Percentiles rank a stretch among this genome's conserved stretches.
These are phyloP conservation scores for Podaxis sp. DNA, from an alignment of 768 basidiomycete species.

Conservation along the genomic window DNA sequence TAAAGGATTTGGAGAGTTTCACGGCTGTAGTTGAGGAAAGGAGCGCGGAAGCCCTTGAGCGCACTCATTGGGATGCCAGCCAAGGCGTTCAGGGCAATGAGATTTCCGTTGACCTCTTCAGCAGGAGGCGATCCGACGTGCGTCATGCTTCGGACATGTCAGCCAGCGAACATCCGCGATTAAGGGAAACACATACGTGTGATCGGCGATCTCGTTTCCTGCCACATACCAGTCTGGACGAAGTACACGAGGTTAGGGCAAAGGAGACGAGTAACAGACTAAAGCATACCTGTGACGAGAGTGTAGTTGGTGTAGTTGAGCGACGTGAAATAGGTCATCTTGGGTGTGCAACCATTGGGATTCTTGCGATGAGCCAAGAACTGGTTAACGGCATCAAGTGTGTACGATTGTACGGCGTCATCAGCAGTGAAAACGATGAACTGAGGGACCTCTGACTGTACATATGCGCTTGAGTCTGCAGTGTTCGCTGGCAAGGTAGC, in stretches of 20 bases:
- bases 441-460: constrained; percentile 46
- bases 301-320: constrained; percentile 76
- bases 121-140: constrained; percentile 64
- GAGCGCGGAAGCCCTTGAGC: constrained; percentile 76
- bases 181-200: constrained; percentile 49
- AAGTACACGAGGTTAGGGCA: constrained; percentile 2
- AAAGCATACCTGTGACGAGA: constrained; percentile 53
- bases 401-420: constrained; percentile 78
- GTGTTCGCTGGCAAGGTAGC: not conserved
- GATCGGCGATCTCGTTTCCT: constrained; percentile 82
- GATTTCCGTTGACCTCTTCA: constrained; percentile 75
- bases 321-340: constrained; percentile 77
- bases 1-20: constrained; percentile 62
- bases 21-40: constrained; percentile 64
- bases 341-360: constrained; percentile 73
- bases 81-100: constrained; percentile 76
- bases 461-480: not conserved
- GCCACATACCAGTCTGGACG: constrained; percentile 71
- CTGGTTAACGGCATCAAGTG: constrained; percentile 69
- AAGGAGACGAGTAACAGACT: not conserved
- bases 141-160: constrained; percentile 56
- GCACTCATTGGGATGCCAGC: constrained; percentile 69
- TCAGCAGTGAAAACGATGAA: constrained; percentile 78
- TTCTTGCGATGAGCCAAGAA: constrained; percentile 74
- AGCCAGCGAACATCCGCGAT: constrained; percentile 6